phyloP scores from a whole-genome alignment of 1,139 yeast genomes.

The Yamadazyma dendronema region DNA sequence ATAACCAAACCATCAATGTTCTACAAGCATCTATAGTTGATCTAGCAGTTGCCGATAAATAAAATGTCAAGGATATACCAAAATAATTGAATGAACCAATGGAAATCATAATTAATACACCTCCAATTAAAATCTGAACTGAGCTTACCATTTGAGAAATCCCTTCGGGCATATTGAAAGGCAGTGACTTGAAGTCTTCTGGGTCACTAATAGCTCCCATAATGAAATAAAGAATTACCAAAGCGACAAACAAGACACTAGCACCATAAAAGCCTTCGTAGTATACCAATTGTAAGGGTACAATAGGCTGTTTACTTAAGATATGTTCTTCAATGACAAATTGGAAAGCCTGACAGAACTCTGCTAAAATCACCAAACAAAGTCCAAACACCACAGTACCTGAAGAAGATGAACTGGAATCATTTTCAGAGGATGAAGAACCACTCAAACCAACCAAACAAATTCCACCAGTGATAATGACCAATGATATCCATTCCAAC shows the following conservation, averaged over 20 bases:
- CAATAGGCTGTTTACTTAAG: conserved; percentile 50
- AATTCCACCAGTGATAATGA: conserved; percentile 64
- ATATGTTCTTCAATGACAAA: conserved; percentile 79
- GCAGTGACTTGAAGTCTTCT: conserved; percentile 37
- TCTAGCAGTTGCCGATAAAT: conserved; percentile 72
- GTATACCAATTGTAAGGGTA: conserved; percentile 68
- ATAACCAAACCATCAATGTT: conserved; percentile 72
- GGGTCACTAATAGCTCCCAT: conserved; percentile 35
- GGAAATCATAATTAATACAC: conserved; percentile 66
- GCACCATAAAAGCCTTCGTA: conserved; percentile 74
- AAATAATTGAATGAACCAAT: conserved; percentile 73
- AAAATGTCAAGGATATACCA: conserved; percentile 68
- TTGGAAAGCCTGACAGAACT: conserved; percentile 68
- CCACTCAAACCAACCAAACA: conserved; percentile 76
- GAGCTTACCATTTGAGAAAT: conserved; percentile 48
- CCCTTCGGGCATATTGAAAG: conserved; percentile 58
- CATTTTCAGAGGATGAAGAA: conserved; percentile 19
- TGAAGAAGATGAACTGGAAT: conserved; percentile 13
- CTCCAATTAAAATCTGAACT: conserved; percentile 45
- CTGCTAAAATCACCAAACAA: conserved; percentile 57
- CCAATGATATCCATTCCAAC: conserved; percentile 68
- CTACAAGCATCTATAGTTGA: conserved; percentile 80
- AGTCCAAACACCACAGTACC: conserved; percentile 53
- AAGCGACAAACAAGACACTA: conserved; percentile 39
- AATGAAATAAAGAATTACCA: conserved; percentile 44